phyloP scores from a whole-genome alignment of 2,329 filamentous ascomycete genomes.

The Aspergillus ochraceus region DNA sequence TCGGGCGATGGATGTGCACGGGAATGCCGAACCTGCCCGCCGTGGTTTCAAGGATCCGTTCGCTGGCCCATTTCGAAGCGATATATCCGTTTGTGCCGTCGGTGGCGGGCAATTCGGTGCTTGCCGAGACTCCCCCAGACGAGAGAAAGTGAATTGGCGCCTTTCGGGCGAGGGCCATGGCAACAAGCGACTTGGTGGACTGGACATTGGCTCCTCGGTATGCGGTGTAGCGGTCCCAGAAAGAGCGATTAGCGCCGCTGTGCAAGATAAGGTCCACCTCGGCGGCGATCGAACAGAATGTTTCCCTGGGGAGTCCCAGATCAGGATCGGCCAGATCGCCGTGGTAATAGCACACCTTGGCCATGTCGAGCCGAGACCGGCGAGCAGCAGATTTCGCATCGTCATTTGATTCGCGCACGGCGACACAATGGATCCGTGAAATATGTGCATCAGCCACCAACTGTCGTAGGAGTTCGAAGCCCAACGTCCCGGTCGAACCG shows the following conservation, averaged over 20 bases:
- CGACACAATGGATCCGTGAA: neutral
- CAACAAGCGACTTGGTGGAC: conserved; percentile 23
- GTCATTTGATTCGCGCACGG: neutral
- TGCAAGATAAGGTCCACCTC: conserved; percentile 54
- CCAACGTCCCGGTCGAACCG: neutral
- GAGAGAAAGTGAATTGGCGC: conserved; percentile 33
- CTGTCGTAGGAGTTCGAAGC: neutral
- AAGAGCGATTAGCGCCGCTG: conserved; percentile 42
- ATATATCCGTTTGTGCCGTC: conserved; percentile 37
- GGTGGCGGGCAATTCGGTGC: conserved; percentile 8
- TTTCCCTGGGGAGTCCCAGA: neutral
- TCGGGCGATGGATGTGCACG: conserved; percentile 1
- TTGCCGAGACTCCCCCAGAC: conserved; percentile 21
- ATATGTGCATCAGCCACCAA: neutral
- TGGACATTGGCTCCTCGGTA: conserved; percentile 23
- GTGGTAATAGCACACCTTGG: neutral
- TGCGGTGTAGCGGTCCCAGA: conserved; percentile 24
- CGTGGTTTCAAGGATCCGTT: conserved; percentile 36
- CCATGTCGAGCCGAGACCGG: neutral
- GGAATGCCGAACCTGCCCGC: neutral
- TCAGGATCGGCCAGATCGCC: neutral
- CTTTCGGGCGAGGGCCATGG: conserved; percentile 3
- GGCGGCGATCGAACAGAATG: neutral
- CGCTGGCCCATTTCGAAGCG: conserved; percentile 42
- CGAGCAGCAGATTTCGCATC: neutral